Percentiles rank a stretch among this genome's conserved stretches.
Conservation (phyloP, 1,284 basidiomycete species). For the Mycena citricolor region DNA sequence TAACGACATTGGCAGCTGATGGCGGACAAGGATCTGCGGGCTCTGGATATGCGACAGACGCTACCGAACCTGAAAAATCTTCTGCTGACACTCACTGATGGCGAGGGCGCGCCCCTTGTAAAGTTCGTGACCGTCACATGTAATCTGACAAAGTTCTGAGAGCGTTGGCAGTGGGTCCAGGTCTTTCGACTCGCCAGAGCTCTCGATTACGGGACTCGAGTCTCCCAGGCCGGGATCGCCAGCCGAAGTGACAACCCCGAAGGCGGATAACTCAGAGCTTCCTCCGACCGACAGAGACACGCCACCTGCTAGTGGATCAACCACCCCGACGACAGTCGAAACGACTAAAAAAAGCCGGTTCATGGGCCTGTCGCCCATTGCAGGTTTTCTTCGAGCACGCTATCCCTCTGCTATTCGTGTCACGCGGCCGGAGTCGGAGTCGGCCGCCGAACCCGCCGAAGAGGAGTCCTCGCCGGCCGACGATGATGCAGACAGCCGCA, state of each 20-base stretch:
- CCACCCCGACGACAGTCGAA: conserved; percentile 49
- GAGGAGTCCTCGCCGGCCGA: conserved; percentile 33
- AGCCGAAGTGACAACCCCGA: conserved; percentile 38
- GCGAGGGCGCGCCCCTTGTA: conserved; percentile 53
- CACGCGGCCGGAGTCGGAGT: background rate
- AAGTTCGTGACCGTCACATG: no score
- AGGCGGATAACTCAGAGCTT: conserved; percentile 32
- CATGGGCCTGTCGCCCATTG: conserved; percentile 59
- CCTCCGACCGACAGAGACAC: conserved; percentile 36
- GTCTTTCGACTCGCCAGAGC: conserved; percentile 20
- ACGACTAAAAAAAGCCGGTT: conserved; percentile 39
- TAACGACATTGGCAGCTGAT: conserved; percentile 63
- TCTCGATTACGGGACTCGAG: conserved; percentile 20
- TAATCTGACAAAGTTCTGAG: no score
- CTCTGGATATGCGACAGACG: conserved; percentile 93
- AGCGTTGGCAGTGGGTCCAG: conserved; percentile 15
- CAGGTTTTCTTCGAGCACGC: conserved; percentile 62
- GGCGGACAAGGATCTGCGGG: conserved; percentile 82
- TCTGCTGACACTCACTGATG: conserved; percentile 79
- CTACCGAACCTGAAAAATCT: conserved; percentile 96
- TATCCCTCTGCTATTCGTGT: conserved; percentile 45
- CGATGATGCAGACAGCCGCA: conserved; percentile 59
- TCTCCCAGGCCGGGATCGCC: conserved; percentile 22
- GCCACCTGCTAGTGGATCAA: conserved; percentile 50
- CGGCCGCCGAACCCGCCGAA: conserved; percentile 31